Evolutionary conservation across 495 filamentous ascomycete genomes (phyloP).

Genomic region (Daldinia vernicosa): DNA sequence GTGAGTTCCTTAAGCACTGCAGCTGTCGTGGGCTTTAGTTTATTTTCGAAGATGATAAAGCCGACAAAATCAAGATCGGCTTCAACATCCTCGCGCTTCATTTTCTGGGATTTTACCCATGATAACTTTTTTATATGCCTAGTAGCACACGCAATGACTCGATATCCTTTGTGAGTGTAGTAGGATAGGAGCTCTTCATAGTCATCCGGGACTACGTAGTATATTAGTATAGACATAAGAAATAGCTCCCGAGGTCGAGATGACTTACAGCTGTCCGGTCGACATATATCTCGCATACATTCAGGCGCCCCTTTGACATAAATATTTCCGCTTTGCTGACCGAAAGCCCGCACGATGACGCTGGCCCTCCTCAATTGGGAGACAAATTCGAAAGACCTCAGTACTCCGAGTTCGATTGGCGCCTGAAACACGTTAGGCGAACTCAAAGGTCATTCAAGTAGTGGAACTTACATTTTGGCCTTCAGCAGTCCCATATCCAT

Average conservation of each 20-base stretch:
- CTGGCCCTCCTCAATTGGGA: constrained; percentile 93
- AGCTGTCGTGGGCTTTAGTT: constrained; percentile 85
- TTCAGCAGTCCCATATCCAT: constrained; percentile 48
- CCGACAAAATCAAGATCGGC: constrained; percentile 84
- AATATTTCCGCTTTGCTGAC: constrained; percentile 77
- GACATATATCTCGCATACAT: constrained; percentile 92
- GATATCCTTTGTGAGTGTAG: constrained; percentile 94
- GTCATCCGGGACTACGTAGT: constrained; percentile 76
- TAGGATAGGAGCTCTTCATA: constrained; percentile 87
- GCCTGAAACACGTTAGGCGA: constrained; percentile 39
- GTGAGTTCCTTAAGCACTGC: constrained; percentile 83
- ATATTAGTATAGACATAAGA: constrained; percentile 22
- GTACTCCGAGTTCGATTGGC: constrained; percentile 80
- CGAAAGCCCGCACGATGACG: constrained; percentile 88
- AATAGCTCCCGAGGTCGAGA: background rate
- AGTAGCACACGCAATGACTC: constrained; percentile 96
- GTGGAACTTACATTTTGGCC: constrained; percentile 52
- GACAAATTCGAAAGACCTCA: constrained; percentile 95
- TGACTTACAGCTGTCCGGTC: constrained; percentile 75
- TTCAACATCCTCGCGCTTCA: constrained; percentile 87
- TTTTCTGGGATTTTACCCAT: constrained; percentile 94
- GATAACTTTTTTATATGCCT: constrained; percentile 85
- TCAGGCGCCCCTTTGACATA: constrained; percentile 98
- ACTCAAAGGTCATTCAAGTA: background rate
- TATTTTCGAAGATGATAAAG: constrained; percentile 99